These are phyloP conservation scores for Geranium brycei DNA, from an alignment of 345 rosid species.

Conservation along the genomic window DNA sequence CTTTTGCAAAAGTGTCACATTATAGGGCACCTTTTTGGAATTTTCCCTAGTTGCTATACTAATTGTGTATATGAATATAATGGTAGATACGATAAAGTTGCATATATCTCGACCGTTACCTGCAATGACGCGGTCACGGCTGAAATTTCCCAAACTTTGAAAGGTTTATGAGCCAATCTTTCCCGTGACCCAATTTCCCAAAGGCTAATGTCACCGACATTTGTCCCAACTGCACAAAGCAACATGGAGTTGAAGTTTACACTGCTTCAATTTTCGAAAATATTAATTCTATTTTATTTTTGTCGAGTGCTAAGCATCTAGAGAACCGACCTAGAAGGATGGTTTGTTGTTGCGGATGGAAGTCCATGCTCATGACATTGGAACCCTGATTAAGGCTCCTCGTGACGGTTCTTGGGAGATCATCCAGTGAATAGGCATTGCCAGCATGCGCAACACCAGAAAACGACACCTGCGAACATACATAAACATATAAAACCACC, in stretches of 20 bases:
- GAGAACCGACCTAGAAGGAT: constrained; percentile 25
- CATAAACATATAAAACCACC: neutral
- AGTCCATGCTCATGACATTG: constrained; percentile 43
- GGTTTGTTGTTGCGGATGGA: constrained; percentile 37
- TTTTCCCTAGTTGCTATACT: neutral
- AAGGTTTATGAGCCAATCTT: constrained; percentile 27
- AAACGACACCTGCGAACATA: constrained; percentile 22
- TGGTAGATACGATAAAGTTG: no score
- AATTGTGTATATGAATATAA: neutral
- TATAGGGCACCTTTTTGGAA: no score
- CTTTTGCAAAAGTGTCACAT: no score
- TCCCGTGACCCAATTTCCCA: constrained; percentile 36
- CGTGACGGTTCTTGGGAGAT: constrained; percentile 25
- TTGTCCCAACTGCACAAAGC: constrained; percentile 29
- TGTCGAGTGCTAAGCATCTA: neutral
- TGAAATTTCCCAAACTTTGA: constrained; percentile 35
- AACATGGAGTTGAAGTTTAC: no score
- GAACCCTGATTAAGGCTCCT: constrained; percentile 32
- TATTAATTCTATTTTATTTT: no score
- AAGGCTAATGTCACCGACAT: constrained; percentile 31
- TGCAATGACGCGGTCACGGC: constrained; percentile 25
- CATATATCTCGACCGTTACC: constrained; percentile 11
- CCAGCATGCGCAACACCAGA: constrained; percentile 36
- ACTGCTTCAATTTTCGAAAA: no score
- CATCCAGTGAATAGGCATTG: constrained; percentile 37